Percentiles rank a stretch among this genome's conserved stretches.
phyloP scores from a whole-genome alignment of 805 yeast genomes.

The Naumovozyma dairenensis region DNA sequence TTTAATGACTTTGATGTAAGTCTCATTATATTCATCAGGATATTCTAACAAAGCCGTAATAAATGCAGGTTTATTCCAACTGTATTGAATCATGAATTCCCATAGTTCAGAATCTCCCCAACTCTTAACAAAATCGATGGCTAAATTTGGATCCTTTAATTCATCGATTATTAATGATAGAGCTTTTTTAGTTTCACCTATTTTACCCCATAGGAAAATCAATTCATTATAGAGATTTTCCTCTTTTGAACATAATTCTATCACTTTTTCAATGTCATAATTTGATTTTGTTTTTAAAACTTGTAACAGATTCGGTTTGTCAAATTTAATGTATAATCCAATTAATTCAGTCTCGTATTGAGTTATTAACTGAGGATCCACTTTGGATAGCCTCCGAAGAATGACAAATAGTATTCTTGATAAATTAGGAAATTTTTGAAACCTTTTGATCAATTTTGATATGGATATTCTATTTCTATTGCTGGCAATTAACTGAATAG shows the following conservation, averaged over 20 bases:
- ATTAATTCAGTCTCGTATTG: constrained; percentile 62
- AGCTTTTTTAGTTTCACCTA: constrained; percentile 74
- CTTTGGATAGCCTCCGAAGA: constrained; percentile 44
- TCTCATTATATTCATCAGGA: constrained; percentile 51
- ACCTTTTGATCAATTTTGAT: constrained; percentile 36
- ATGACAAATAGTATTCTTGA: constrained; percentile 53
- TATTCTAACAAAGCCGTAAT: constrained; percentile 63
- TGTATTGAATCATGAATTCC: constrained; percentile 62
- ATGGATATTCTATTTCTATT: constrained; percentile 61
- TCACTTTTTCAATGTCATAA: constrained; percentile 61
- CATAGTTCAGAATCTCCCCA: constrained; percentile 69
- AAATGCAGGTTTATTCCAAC: constrained; percentile 65
- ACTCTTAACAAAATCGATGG: constrained; percentile 66
- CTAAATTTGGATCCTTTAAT: constrained; percentile 67
- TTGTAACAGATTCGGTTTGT: constrained; percentile 43
- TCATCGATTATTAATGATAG: constrained; percentile 66
- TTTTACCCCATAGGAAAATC: constrained; percentile 70
- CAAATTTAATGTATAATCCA: constrained; percentile 50
- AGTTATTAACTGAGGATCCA: constrained; percentile 46
- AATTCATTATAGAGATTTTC: constrained; percentile 49
- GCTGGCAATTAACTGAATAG: constrained; percentile 48
- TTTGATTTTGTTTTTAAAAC: constrained; percentile 52
- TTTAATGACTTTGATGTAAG: constrained; percentile 56
- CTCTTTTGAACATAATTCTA: constrained; percentile 45
- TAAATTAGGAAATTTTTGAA: constrained; percentile 31